Conservation (phyloP, 805 yeast species). For the Metschnikowia borealis region DNA sequence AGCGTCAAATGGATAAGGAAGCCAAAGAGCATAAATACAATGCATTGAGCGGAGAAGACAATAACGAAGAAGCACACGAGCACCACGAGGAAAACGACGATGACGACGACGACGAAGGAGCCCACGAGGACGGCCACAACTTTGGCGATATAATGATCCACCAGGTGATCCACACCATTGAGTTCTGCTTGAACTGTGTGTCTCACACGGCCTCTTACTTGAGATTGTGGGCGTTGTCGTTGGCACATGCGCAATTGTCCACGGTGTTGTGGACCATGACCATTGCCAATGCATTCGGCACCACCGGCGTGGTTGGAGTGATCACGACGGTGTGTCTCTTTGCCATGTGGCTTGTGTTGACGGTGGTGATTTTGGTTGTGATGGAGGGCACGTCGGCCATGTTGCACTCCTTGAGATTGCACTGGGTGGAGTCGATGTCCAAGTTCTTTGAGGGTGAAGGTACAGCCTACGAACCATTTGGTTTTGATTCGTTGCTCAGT, state of each 20-base stretch:
- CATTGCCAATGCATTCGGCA: constrained; percentile 67
- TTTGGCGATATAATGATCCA: constrained; percentile 95
- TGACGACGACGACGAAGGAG: constrained; percentile 51
- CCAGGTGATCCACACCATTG: constrained; percentile 96
- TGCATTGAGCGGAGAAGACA: constrained; percentile 28
- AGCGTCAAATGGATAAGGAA: constrained; percentile 50
- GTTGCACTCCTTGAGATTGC: constrained; percentile 97
- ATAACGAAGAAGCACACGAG: constrained; percentile 23
- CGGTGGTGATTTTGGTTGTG: constrained; percentile 84
- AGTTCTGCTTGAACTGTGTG: constrained; percentile 93
- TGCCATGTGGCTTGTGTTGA: constrained; percentile 91
- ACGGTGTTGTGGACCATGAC: constrained; percentile 98
- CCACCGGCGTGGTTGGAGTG: constrained; percentile 63
- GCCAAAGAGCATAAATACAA: constrained; percentile 53
- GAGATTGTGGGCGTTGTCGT: constrained; percentile 94
- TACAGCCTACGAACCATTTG: constrained; percentile 81
- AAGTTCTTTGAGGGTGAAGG: constrained; percentile 98
- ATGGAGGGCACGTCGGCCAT: constrained; percentile 99
- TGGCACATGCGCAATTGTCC: constrained; percentile 95
- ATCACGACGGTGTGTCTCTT: constrained; percentile 73
- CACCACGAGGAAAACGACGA: constrained; percentile 27
- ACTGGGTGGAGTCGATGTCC: constrained; percentile 99
- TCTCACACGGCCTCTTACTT: constrained; percentile 98
- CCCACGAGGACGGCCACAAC: constrained; percentile 54
- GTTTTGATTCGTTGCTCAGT: constrained; percentile 39